phyloP scores from a whole-genome alignment of 1,284 basidiomycete species.

The Singerocomus rubriflavus region DNA sequence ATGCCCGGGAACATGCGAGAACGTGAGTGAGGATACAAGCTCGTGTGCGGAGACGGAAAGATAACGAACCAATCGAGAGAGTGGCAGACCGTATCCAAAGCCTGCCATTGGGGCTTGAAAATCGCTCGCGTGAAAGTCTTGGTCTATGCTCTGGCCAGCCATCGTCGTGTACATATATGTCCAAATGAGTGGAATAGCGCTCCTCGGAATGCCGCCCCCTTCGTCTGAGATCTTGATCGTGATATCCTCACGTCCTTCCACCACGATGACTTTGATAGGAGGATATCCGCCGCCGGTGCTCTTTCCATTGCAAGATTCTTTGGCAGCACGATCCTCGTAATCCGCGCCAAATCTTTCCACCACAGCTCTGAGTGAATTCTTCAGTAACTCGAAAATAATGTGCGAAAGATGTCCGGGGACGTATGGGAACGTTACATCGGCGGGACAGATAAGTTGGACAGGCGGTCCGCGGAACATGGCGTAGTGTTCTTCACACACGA shows the following conservation, averaged over 20 bases:
- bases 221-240: constrained; percentile 98
- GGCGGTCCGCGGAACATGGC: constrained; percentile 95
- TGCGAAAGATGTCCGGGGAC: constrained; percentile 95
- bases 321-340: constrained; percentile 54
- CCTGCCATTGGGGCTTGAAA: constrained; percentile 99
- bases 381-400: constrained; percentile 97
- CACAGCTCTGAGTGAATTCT: constrained; percentile 96
- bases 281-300: constrained; percentile 52
- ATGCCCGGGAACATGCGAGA: constrained; percentile 5
- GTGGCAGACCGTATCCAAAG: constrained; percentile 91
- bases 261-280: constrained; percentile 95
- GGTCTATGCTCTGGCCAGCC: constrained; percentile 84
- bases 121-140: constrained; percentile 84
- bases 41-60: constrained; percentile 9
- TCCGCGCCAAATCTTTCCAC: constrained; percentile 91
- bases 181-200: constrained; percentile 95
- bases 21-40: constrained; percentile 10
- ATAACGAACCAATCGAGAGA: constrained; percentile 75
- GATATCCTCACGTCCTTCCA: constrained; percentile 94
- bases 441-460: constrained; percentile 94
- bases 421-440: constrained; percentile 88
- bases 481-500: constrained; percentile 98
- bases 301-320: constrained; percentile 7
- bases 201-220: constrained; percentile 93
- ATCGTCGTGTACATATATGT: constrained; percentile 99